Percentiles rank a stretch among this genome's conserved stretches.
These are phyloP conservation scores for Polychytrium aggregatum DNA, from an alignment of 192 early-diverging fungal genomes.

Conservation along the genomic window DNA sequence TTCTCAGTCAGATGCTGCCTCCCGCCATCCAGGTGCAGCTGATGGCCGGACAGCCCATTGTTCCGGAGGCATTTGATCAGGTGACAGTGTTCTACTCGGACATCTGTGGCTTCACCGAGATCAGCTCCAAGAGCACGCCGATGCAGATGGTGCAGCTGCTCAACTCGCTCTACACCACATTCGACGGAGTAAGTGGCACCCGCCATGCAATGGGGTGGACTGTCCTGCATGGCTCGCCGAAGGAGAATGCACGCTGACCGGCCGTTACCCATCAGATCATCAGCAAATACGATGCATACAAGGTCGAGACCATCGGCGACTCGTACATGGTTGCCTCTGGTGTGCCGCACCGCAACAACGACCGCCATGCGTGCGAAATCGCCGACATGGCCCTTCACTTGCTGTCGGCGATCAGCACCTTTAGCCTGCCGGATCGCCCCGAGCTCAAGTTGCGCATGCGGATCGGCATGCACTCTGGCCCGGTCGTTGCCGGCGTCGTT, in stretches of 20 bases:
- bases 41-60: conserved; percentile 8
- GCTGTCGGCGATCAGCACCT: conserved; percentile 7
- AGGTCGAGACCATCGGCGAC: conserved; percentile 31
- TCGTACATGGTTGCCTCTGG: conserved; percentile 22
- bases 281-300: conserved; percentile 24
- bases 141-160: conserved; percentile 21
- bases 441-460: conserved; percentile 16
- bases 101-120: conserved; percentile 23
- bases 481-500: conserved; percentile 24
- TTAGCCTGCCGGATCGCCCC: conserved; percentile 9
- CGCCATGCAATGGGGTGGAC: conserved; percentile 4
- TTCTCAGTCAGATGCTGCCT: conserved; percentile 22
- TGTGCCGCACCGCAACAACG: conserved; percentile 14
- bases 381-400: conserved; percentile 25
- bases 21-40: conserved; percentile 7
- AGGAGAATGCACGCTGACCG: conserved; percentile 9
- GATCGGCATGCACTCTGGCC: conserved; percentile 22
- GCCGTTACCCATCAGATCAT: conserved; percentile 17
- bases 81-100: conserved; percentile 26
- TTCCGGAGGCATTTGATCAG: conserved; percentile 8
- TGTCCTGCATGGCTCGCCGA: neutral
- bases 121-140: conserved; percentile 7
- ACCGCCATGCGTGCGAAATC: conserved; percentile 20
- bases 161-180: conserved; percentile 18
- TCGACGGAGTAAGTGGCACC: conserved; percentile 18